phyloP scores from a whole-genome alignment of 441 rosid species.

The Dalechampia spathulata region DNA sequence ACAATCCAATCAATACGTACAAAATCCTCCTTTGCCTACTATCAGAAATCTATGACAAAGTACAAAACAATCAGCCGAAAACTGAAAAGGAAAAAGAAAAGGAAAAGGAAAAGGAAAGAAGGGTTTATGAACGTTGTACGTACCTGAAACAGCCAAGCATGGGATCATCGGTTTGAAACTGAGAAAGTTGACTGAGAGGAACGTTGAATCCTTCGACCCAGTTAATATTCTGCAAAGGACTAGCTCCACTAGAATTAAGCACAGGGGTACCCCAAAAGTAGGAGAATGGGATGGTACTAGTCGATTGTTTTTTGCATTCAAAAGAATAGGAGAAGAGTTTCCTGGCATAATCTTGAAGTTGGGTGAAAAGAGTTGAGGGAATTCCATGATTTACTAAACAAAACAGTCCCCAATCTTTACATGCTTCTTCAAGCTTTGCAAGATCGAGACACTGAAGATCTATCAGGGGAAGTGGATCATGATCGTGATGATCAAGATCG shows the following conservation, averaged over 20 bases:
- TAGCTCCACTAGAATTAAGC: slow-evolving; percentile 38
- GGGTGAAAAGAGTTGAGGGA: slow-evolving; percentile 33
- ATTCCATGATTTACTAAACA: slow-evolving; percentile 66
- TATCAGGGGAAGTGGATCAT: slow-evolving; percentile 26
- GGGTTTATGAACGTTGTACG: too few relatives aligned
- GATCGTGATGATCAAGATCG: too few relatives aligned
- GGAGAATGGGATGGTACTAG: slow-evolving; percentile 36
- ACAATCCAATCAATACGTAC: slow-evolving; percentile 21
- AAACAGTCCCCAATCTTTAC: slow-evolving; percentile 64
- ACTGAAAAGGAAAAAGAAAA: too few relatives aligned
- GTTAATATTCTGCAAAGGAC: slow-evolving; percentile 30
- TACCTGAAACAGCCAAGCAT: slow-evolving; percentile 52
- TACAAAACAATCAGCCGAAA: too few relatives aligned
- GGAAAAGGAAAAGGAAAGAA: too few relatives aligned
- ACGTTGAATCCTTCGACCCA: slow-evolving; percentile 64
- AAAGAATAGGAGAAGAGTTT: slow-evolving; percentile 41
- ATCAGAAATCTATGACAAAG: too few relatives aligned
- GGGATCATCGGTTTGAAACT: slow-evolving; percentile 19
- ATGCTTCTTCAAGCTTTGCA: slow-evolving; percentile 42
- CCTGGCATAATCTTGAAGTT: slow-evolving; percentile 34
- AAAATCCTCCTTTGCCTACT: too few relatives aligned
- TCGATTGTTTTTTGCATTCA: slow-evolving; percentile 36
- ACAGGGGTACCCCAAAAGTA: slow-evolving; percentile 77
- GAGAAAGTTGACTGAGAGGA: slow-evolving; percentile 36
- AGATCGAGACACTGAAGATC: slow-evolving; percentile 38